These are phyloP conservation scores for Penicillium parvum DNA, from an alignment of 495 filamentous ascomycete genomes.

Conservation along the genomic window DNA sequence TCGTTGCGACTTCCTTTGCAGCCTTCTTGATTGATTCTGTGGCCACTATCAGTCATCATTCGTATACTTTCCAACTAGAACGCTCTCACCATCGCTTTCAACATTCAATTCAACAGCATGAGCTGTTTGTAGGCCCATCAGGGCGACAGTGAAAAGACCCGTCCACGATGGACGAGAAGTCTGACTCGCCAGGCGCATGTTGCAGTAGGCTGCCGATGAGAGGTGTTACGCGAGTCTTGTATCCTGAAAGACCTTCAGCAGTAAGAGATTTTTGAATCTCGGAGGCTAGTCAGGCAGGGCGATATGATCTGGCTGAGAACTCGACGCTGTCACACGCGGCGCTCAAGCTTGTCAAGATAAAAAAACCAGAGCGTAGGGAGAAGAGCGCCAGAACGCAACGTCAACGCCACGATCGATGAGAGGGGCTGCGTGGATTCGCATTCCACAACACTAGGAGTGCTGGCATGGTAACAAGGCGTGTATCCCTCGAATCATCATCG, in stretches of 20 bases:
- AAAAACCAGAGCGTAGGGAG: background rate
- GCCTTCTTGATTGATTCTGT: constrained; percentile 47
- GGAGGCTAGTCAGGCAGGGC: too few relatives aligned
- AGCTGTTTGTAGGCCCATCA: constrained; percentile 15
- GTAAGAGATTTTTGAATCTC: background rate
- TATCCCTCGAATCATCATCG: constrained; percentile 11
- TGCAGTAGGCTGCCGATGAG: too few relatives aligned
- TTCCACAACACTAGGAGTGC: constrained; percentile 20
- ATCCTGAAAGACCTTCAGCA: too few relatives aligned
- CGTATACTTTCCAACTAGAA: background rate
- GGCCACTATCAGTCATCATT: background rate
- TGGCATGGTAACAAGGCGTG: constrained; percentile 29
- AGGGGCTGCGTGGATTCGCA: constrained; percentile 17
- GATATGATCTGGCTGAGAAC: background rate
- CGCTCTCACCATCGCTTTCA: constrained; percentile 16
- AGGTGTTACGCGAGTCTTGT: too few relatives aligned
- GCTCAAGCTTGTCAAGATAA: background rate
- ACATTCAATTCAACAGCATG: constrained; percentile 22
- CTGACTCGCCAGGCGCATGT: constrained; percentile 11
- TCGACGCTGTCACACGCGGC: background rate
- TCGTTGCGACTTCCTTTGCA: constrained; percentile 36
- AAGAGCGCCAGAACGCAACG: constrained; percentile 3
- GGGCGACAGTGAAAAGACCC: constrained; percentile 11
- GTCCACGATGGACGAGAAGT: constrained; percentile 18
- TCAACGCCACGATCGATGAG: constrained; percentile 3